Percentiles rank a stretch among this genome's conserved stretches.
Conservation (phyloP, 1,284 basidiomycete genomes). For the Ceratobasidium sp. region DNA sequence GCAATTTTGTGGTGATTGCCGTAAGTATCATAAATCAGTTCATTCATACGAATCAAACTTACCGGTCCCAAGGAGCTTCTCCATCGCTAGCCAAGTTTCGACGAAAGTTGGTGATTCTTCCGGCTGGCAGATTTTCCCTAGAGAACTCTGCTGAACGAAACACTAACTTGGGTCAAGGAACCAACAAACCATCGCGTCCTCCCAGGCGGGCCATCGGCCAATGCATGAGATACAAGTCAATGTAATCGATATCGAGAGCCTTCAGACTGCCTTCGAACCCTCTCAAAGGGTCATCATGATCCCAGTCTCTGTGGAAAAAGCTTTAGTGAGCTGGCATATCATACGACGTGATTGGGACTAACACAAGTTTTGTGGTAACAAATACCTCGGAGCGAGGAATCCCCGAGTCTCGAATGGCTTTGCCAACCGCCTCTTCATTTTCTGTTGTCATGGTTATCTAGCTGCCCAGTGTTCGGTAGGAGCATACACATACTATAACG, state of each 20-base stretch:
- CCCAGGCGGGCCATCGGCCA: slow-evolving; percentile 48
- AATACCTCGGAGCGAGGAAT: slow-evolving; percentile 56
- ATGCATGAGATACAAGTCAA: slow-evolving; percentile 61
- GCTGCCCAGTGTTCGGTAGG: not conserved
- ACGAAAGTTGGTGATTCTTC: slow-evolving; percentile 49
- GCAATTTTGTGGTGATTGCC: not conserved
- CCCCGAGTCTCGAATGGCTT: slow-evolving; percentile 53
- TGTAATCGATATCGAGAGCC: slow-evolving; percentile 56
- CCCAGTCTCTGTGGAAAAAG: slow-evolving; percentile 50
- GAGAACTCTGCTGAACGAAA: not conserved
- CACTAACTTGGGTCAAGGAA: not conserved
- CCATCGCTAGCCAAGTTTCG: slow-evolving; percentile 58
- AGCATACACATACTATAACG: slow-evolving; percentile 9
- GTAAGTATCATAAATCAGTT: not conserved
- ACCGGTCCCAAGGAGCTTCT: slow-evolving; percentile 51
- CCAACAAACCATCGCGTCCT: slow-evolving; percentile 17
- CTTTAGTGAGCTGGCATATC: slow-evolving; percentile 34
- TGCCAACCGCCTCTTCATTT: slow-evolving; percentile 53
- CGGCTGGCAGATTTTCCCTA: slow-evolving; percentile 46
- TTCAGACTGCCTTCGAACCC: slow-evolving; percentile 56
- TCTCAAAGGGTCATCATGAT: slow-evolving; percentile 52
- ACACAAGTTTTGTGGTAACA: slow-evolving; percentile 51
- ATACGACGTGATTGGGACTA: not conserved
- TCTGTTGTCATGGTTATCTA: not conserved
- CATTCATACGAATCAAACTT: not conserved